Evolutionary conservation across 140 eudicot genomes (phyloP), one percentile per base, ranked within the genome.

Genomic region (Anethum foeniculum): DNA sequence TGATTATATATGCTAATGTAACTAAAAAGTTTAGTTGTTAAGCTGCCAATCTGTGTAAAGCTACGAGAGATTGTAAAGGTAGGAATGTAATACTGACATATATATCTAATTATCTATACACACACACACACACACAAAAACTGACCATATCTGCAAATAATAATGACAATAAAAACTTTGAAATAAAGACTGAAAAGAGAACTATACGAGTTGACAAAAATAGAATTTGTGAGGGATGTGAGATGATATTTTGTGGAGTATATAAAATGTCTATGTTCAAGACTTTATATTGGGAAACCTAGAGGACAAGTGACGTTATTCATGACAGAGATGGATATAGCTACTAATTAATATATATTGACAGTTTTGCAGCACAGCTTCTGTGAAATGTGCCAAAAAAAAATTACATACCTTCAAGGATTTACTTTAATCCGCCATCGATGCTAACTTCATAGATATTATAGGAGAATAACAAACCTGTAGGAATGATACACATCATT

Each of bases 391-490:
- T 51, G 51, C 30, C 43, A 5, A 28, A 25, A 28, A 10, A 7
- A 23, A 27, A 15, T 52, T 56, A 6, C 83, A 60, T 85, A 91
- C 98, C 98, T 91, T 93, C 73, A 93, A 79, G 80, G 86, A 83
- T 58, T 73, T 86, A 38, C 89, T 90, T 82, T 87, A 86, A 83
- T 84, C 94, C 86, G 91, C 87, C 86, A 85, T 80, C 56, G 87
- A 89, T 52, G 96, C 88, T 79, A 93, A 83, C 84, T 85, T 93
- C 74, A 91, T 79, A 28, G 89, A 85, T 83, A 77, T 77, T 77
- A 93, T 23, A 32, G 98, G 98, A 85, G 88, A 83, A 79, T 71
- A 76, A 60, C 76, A 81, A 75, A 82, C 90, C 97, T 93, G 83
- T 15, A 75, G 77, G 56, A 77, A 47, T 38, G 75, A 71, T 80